Base-by-base conservation (phyloP, 2,329 filamentous ascomycete species). In the Aspergillus clavatus region DNA sequence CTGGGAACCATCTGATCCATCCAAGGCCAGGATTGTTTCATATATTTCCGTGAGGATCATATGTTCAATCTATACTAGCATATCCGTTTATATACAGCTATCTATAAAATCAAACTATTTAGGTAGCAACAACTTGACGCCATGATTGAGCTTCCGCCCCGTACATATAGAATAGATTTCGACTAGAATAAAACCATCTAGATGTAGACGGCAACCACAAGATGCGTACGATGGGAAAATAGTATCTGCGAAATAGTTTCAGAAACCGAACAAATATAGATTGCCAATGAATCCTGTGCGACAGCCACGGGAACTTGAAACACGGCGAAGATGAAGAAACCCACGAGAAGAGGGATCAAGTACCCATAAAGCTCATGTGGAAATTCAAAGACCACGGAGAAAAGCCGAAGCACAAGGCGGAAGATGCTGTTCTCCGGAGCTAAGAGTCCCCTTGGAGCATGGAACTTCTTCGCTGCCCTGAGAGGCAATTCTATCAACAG, bases 261-360 rank as follows among this genome's bases (percentile, higher is more conserved):
- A 81, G 62, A 53, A 81, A 81, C 0, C 78, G 71, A n/a, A 43
- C 66, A 73, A 11, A 80, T 50, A 54, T 80, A 67, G 42, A 80
- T 71, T 0, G 76, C 79, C 23, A 75, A 53, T 0, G 79, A 38
- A 50, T 80, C 78, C 19, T 66, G 65, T 0, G 76, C 75, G 1
- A 77, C 70, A 1, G 72, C 78, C 5, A 77, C 72, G 1, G 75
- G 72, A 40, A 81, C 74, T 43, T 78, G 72, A 48, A 79, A 78
- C 31, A 80, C 69, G 2, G 69, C 67, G 47, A 78, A 77, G 28
- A 70, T 50, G 18, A 64, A 49, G 46, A 72, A 74, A 0, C 74
- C 74, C 7, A 69, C 49, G 55, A 77, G 71, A 0, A 80, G 59
- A 1, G 74, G 74, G 1, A 57, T 50, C 18, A 66, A 69, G 10